Base-by-base conservation (phyloP, 305 asterid species). In the Stenogyne calaminthoides region DNA sequence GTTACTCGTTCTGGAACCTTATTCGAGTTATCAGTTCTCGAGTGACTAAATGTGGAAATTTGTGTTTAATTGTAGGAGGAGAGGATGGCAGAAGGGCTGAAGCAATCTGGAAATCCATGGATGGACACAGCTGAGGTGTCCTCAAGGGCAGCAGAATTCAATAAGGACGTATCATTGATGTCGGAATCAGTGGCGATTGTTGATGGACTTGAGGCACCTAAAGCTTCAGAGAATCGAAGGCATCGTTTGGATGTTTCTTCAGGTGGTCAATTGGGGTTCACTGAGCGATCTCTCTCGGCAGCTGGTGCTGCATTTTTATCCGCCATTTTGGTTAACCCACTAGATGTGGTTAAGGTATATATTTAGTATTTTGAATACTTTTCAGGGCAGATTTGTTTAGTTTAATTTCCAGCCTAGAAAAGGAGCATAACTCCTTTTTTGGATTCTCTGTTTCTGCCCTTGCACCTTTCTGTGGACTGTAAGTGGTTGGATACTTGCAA, bases 281-380 rank as follows among this genome's bases (percentile, higher is more conserved):
- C 77, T 6, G 97, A 84, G 80, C 88, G 95, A 39, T 88, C 96
- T 34, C 66, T 94, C 42, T 92, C 99, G 61, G 99, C 99, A 7
- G 95, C 89, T 15, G 99, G 99, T 73, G 96, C 99, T 3, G 99
- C 99, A 1, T 78, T 94, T 84, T 82, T 94, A 69, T 94, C 99
- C 0, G 99, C 97, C 15, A 64, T 91, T 73, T 84, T 94, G 75
- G 96, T 91, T 32, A 94, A 94, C 56, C 99, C 99, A 10, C 96
- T 94, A 18, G 97, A 94, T 80, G 92, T 94, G 81, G 99, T 52
- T 70, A 94, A 94, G 99, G 99, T 94, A 70, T 55, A 22, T 61
- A 12, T 27, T 20, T 55, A 51, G 61, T 10, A 44, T 18, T 19
- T 74, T 27, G 25, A 7, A 9, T 59, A 47, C 54, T 67, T 76